Percentiles rank a stretch among this genome's conserved stretches.
Conservation (phyloP, 1,284 basidiomycete species). For the Phaffia rhodozyma region DNA sequence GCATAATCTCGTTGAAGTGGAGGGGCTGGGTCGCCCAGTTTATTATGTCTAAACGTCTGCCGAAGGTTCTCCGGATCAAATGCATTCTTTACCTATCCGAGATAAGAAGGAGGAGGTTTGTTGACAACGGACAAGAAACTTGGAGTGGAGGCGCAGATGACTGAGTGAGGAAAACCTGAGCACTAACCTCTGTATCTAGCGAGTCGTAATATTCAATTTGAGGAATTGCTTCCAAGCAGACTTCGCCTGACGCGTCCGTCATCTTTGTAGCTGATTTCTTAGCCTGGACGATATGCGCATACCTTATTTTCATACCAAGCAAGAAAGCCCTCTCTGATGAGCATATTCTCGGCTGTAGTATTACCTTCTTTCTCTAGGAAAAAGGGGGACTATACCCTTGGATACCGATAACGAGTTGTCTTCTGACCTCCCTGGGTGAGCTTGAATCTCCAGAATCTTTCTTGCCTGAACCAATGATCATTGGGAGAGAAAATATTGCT, state of each 20-base stretch:
- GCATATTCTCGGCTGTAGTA: constrained; percentile 7
- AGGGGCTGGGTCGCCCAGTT: neutral
- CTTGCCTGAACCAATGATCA: constrained; percentile 58
- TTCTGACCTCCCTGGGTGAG: no score
- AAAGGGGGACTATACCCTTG: constrained; percentile 55
- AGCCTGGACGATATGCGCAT: constrained; percentile 73
- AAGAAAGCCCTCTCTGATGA: neutral
- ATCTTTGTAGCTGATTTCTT: constrained; percentile 66
- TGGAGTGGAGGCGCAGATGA: neutral
- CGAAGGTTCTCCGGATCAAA: constrained; percentile 5
- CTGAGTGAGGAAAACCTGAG: neutral
- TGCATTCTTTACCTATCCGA: constrained; percentile 29
- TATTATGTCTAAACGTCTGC: constrained; percentile 1
- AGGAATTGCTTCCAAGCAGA: constrained; percentile 57
- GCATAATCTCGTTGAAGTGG: neutral
- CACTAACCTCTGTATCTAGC: constrained; percentile 38
- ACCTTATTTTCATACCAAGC: constrained; percentile 41
- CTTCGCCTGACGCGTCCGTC: constrained; percentile 63
- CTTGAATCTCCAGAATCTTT: no score
- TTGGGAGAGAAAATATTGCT: constrained; percentile 67
- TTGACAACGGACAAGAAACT: neutral
- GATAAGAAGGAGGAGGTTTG: neutral
- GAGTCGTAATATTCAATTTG: constrained; percentile 66
- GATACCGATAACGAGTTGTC: constrained; percentile 63
- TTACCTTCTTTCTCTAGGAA: constrained; percentile 21